Conservation (phyloP, 78 protist genomes). For the Cavenderia fasciculata region DNA sequence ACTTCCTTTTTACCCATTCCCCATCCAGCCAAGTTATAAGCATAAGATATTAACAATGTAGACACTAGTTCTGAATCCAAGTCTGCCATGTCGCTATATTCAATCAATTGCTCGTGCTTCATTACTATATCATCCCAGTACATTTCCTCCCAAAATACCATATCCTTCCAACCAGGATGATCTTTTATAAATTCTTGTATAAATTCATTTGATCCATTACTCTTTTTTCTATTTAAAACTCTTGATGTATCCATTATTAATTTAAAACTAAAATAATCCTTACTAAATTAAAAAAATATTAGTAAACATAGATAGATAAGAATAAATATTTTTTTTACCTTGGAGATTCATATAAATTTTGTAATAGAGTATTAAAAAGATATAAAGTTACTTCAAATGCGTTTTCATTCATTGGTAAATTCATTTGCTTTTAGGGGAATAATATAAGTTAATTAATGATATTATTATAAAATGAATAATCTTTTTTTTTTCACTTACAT, state of each 20-base stretch:
- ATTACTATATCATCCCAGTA: slow-evolving; percentile 69
- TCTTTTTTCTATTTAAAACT: slow-evolving; percentile 43
- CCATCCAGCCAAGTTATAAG: slow-evolving; percentile 57
- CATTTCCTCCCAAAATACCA: slow-evolving; percentile 58
- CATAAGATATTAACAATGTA: slow-evolving; percentile 44
- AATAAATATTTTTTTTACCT: too few species aligned
- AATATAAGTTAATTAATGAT: neutral
- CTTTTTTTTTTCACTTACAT: slow-evolving; percentile 11
- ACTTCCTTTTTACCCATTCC: slow-evolving; percentile 45
- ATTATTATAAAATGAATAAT: neutral
- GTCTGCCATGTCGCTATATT: slow-evolving; percentile 11
- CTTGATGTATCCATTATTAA: slow-evolving; percentile 59
- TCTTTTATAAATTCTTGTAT: slow-evolving; percentile 75
- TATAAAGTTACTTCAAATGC: slow-evolving; percentile 63
- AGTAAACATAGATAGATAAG: too few species aligned
- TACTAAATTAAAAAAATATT: too few species aligned
- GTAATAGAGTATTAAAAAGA: slow-evolving; percentile 41
- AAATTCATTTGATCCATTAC: slow-evolving; percentile 54
- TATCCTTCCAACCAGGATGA: slow-evolving; percentile 72
- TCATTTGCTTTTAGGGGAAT: slow-evolving; percentile 13
- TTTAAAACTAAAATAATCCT: slow-evolving; percentile 60
- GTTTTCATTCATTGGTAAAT: slow-evolving; percentile 73
- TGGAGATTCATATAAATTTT: slow-evolving; percentile 30
- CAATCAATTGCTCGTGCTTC: slow-evolving; percentile 74
- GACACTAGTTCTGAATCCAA: slow-evolving; percentile 34